Conservation (phyloP, 768 basidiomycete species). For the Lactifluus piperatus region DNA sequence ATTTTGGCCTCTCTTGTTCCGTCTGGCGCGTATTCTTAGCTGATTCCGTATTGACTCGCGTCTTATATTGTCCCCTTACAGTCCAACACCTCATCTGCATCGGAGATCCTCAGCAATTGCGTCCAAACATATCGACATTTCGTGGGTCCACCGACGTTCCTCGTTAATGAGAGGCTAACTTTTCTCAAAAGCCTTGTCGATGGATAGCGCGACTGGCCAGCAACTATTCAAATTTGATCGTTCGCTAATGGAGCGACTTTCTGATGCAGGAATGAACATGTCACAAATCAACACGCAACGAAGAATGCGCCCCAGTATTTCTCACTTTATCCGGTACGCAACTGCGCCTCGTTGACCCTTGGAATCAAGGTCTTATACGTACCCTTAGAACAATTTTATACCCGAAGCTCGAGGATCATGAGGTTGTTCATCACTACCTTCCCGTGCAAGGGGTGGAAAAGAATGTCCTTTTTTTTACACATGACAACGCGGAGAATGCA, state of each 20-base stretch:
- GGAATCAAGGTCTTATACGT: background rate
- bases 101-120: slow-evolving; percentile 72
- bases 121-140: slow-evolving; percentile 58
- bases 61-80: background rate
- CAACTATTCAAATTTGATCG: slow-evolving; percentile 52
- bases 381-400: slow-evolving; percentile 47
- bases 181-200: slow-evolving; percentile 45
- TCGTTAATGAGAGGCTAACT: background rate
- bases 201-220: slow-evolving; percentile 52
- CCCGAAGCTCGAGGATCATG: slow-evolving; percentile 49
- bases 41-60: background rate
- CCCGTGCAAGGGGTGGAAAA: slow-evolving; percentile 52
- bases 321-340: slow-evolving; percentile 46
- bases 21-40: slow-evolving; percentile 20
- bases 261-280: slow-evolving; percentile 50
- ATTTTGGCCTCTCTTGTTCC: slow-evolving; percentile 55
- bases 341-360: background rate
- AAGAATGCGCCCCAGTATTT: slow-evolving; percentile 66
- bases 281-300: slow-evolving; percentile 64
- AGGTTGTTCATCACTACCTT: slow-evolving; percentile 41
- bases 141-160: slow-evolving; percentile 30
- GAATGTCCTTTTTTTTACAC: slow-evolving; percentile 61
- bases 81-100: slow-evolving; percentile 71
- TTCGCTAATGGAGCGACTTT: slow-evolving; percentile 69
- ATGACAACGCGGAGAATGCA: slow-evolving; percentile 51